Percentiles rank a stretch among this genome's conserved stretches.
phyloP scores from a whole-genome alignment of 257 asterid species.

The Osmanthus fragrans region DNA sequence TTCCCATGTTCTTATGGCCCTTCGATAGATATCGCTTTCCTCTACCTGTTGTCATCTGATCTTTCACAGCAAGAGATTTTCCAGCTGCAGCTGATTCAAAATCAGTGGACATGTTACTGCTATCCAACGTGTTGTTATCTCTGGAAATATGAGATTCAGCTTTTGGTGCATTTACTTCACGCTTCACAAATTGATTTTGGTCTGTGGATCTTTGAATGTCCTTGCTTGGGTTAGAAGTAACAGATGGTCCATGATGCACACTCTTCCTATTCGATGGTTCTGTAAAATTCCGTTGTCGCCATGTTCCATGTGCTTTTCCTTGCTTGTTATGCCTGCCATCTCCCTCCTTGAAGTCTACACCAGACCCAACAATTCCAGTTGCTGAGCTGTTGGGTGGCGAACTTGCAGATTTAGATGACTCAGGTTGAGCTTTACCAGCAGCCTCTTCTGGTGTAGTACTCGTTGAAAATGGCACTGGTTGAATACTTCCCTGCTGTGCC shows the following conservation, averaged over 20 bases:
- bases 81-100: slow-evolving; percentile 30
- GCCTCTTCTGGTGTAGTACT: slow-evolving; percentile 43
- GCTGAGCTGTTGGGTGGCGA: slow-evolving; percentile 34
- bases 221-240: slow-evolving; percentile 40
- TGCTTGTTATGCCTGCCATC: slow-evolving; percentile 55
- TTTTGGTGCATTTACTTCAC: slow-evolving; percentile 33
- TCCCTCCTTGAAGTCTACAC: slow-evolving; percentile 41
- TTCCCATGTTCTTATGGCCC: slow-evolving; percentile 50
- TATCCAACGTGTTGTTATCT: slow-evolving; percentile 23
- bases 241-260: slow-evolving; percentile 31
- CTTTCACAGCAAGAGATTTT: slow-evolving; percentile 42
- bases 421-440: slow-evolving; percentile 38
- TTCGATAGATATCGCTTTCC: slow-evolving; percentile 56
- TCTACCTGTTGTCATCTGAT: slow-evolving; percentile 57
- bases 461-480: slow-evolving; percentile 36
- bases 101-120: slow-evolving; percentile 25
- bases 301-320: slow-evolving; percentile 57
- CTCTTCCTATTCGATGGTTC: slow-evolving; percentile 42
- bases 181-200: slow-evolving; percentile 34
- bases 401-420: slow-evolving; percentile 31
- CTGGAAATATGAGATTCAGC: slow-evolving; percentile 32
- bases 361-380: slow-evolving; percentile 31
- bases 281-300: slow-evolving; percentile 58
- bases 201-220: slow-evolving; percentile 34
- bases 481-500: slow-evolving; percentile 71